phyloP scores from a whole-genome alignment of 345 rosid species.

The Salix udensis region DNA sequence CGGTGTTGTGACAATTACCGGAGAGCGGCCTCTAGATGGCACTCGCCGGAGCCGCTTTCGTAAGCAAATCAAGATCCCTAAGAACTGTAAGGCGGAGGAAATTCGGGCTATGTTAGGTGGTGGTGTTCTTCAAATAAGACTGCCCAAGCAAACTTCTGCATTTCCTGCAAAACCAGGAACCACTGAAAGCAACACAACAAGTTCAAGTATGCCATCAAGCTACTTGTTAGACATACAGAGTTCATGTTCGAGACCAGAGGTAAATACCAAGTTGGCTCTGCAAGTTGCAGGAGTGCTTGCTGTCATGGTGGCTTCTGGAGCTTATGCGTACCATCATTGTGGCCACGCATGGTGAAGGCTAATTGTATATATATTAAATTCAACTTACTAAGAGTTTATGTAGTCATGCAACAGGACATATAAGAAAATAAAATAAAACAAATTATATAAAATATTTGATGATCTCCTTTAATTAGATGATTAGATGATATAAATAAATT shows the following conservation, averaged over 20 bases:
- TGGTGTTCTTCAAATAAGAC: slow-evolving; percentile 34
- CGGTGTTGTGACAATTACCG: slow-evolving; percentile 37
- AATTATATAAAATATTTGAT: too few species aligned
- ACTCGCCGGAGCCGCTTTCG: slow-evolving; percentile 33
- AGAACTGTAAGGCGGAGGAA: slow-evolving; percentile 27
- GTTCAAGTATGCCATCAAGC: slow-evolving; percentile 1
- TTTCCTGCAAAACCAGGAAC: too few species aligned
- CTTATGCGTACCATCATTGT: not conserved
- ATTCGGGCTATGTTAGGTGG: slow-evolving; percentile 42
- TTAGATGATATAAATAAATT: too few species aligned
- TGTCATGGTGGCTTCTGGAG: not conserved
- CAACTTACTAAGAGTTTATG: too few species aligned
- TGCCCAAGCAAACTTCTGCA: slow-evolving; percentile 28
- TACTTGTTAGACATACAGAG: not conserved
- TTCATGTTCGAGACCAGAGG: not conserved
- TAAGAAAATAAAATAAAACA: too few species aligned
- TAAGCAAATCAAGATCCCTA: slow-evolving; percentile 33
- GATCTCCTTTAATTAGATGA: too few species aligned
- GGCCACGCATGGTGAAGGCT: too few species aligned
- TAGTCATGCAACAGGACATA: too few species aligned
- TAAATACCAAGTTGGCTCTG: not conserved
- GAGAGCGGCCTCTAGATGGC: slow-evolving; percentile 30
- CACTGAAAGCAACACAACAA: not conserved
- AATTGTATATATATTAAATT: too few species aligned
- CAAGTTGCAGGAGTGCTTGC: not conserved